Base-by-base conservation (phyloP, 2,329 filamentous ascomycete genomes). In the Colletotrichum scovillei region DNA sequence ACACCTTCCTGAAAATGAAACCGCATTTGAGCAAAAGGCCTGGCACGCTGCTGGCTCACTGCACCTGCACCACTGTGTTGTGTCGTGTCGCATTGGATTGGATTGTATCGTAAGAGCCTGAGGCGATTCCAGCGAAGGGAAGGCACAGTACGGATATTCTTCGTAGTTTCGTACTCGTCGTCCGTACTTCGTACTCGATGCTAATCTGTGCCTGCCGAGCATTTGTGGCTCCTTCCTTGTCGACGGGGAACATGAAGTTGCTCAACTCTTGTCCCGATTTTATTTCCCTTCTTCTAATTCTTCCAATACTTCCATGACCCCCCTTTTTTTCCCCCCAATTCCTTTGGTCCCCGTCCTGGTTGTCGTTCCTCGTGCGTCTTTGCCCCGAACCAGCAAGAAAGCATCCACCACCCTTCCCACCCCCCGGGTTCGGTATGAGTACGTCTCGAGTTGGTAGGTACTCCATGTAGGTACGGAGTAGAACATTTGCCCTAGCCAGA, bases 1-100 rank as follows among this genome's bases (percentile, higher is more conserved):
- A 69, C 59, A 46, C 66, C 55, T 73, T 65, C 66, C 59, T 69
- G 55, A 70, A 73, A 73, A 56, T 57, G 70, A 70, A 70, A 69
- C 70, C 32, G 8, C 66, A 56, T 26, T 69, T 38, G 59, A 64
- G 52, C 65, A 59, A 68, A 35, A 65, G 22, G 46, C 22, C 58
- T 63, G 9, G 63, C 58, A 49, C 30, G 58, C 58, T 62, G 58
- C 58, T 62, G 58, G 26, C 22, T 30, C 32, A 38, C 63, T 62
- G 69, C 59, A 59, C 58, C 57, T 73, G 67, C 70, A 70, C 60
- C 67, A 60, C 46, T 70, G 70, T 60, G 32, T 62, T 53, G 64
- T 53, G 58, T 46, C 42, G 64, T 46, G 58, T 46, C 53, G 57
- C 22, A 53, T 38, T 42, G 42, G 56, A 35, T 60, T 19, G 38